Evolutionary conservation across 495 filamentous ascomycete species (phyloP).

Genomic region (Elasticomyces elasticus): DNA sequence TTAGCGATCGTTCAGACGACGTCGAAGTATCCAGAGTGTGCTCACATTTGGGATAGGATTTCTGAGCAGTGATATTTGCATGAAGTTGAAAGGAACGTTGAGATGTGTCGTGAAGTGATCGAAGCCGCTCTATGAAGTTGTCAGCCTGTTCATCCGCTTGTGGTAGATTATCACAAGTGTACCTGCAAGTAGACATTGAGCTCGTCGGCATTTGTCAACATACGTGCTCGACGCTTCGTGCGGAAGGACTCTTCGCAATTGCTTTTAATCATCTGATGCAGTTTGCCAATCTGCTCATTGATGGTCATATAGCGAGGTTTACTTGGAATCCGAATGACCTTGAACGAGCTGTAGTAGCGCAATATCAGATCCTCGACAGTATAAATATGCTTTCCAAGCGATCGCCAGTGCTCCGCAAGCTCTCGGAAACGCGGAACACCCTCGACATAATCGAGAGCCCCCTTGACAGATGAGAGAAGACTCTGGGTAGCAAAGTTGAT

Average conservation of each 20-base stretch:
- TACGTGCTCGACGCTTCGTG: constrained; percentile 36
- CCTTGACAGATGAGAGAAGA: constrained; percentile 25
- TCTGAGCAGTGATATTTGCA: constrained; percentile 37
- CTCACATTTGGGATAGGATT: constrained; percentile 40
- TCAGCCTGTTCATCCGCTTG: not conserved
- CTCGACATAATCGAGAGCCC: constrained; percentile 17
- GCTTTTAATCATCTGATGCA: constrained; percentile 35
- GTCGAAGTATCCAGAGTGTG: too few relatives aligned
- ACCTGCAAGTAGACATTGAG: constrained; percentile 40
- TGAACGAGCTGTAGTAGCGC: constrained; percentile 46
- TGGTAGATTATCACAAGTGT: too few relatives aligned
- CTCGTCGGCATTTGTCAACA: constrained; percentile 42
- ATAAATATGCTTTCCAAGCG: constrained; percentile 25
- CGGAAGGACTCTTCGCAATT: constrained; percentile 33
- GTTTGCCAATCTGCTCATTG: constrained; percentile 40
- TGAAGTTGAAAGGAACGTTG: constrained; percentile 48
- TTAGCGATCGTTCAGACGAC: too few relatives aligned
- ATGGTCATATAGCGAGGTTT: constrained; percentile 39
- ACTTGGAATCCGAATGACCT: constrained; percentile 39
- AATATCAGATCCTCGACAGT: constrained; percentile 41
- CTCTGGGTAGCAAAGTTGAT: constrained; percentile 36
- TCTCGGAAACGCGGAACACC: constrained; percentile 19
- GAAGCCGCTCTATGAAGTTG: constrained; percentile 33
- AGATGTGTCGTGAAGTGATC: constrained; percentile 46
- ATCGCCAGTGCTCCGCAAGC: constrained; percentile 29